Conservation (phyloP, 306 rosid genomes). For the Pyrus betulifolia region DNA sequence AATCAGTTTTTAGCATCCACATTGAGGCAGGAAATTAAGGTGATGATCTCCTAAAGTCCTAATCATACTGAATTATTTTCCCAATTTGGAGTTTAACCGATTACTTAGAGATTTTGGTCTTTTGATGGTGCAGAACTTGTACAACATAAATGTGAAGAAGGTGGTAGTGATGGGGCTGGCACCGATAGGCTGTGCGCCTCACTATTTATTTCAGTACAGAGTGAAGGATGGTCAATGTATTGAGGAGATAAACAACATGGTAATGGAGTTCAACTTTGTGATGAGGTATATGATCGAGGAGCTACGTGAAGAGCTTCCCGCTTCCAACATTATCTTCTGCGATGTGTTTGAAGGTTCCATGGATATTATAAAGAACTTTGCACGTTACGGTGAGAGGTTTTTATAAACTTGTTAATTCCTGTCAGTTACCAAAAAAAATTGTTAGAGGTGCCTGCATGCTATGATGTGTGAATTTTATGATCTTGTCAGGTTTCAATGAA, state of each 20-base stretch:
- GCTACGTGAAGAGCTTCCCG: conserved; percentile 48
- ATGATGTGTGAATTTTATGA: conserved; percentile 8
- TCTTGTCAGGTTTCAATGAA: conserved; percentile 52
- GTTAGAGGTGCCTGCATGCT: not conserved
- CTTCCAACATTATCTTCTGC: conserved; percentile 57
- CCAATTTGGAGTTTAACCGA: not conserved
- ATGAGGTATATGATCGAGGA: conserved; percentile 66
- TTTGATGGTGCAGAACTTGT: conserved; percentile 59
- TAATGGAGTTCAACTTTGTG: conserved; percentile 64
- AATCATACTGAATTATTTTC: not conserved
- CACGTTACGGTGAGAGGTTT: conserved; percentile 43
- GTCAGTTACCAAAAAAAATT: not conserved
- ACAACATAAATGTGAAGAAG: conserved; percentile 57
- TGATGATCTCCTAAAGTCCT: not conserved
- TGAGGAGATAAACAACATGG: conserved; percentile 72
- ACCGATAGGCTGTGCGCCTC: conserved; percentile 89
- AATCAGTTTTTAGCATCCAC: conserved; percentile 68
- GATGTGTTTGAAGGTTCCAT: conserved; percentile 65
- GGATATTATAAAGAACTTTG: conserved; percentile 67
- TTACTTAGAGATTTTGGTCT: not conserved
- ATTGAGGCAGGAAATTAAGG: conserved; percentile 55
- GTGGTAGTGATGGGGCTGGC: conserved; percentile 78
- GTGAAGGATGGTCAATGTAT: conserved; percentile 59
- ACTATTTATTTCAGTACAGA: conserved; percentile 56
- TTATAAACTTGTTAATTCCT: not conserved